Percentiles rank a stretch among this genome's conserved stretches.
Evolutionary conservation across 1,139 yeast species (phyloP).

Genomic region (Kodamaea alishanica): DNA sequence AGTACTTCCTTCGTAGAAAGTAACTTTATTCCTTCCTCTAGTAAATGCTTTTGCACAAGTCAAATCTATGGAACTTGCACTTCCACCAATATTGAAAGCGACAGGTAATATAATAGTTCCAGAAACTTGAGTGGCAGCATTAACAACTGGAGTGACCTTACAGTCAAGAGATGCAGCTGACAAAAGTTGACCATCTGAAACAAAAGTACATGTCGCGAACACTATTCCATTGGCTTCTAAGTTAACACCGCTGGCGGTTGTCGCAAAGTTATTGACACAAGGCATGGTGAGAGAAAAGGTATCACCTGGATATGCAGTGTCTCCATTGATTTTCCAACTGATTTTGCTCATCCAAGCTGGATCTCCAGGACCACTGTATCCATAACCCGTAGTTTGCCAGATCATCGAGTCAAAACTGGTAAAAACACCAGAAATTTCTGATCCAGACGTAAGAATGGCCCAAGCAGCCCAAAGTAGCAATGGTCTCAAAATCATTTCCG

Average conservation of each 20-base stretch:
- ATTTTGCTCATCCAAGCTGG: conserved; percentile 27
- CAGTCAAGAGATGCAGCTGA: conserved; percentile 24
- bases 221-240: conserved; percentile 16
- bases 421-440: conserved; percentile 18
- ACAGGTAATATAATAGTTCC: conserved; percentile 27
- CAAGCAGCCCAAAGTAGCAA: conserved; percentile 11
- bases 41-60: conserved; percentile 17
- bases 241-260: conserved; percentile 12
- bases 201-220: conserved; percentile 26
- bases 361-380: conserved; percentile 5
- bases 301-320: conserved; percentile 23
- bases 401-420: conserved; percentile 14
- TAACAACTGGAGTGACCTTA: conserved; percentile 16
- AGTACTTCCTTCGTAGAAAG: conserved; percentile 24
- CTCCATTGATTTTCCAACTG: conserved; percentile 23
- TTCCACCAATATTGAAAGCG: conserved; percentile 24
- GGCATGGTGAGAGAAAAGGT: conserved; percentile 29
- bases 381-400: conserved; percentile 9
- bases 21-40: conserved; percentile 22
- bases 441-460: conserved; percentile 4
- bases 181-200: conserved; percentile 22
- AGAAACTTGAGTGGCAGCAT: conserved; percentile 11
- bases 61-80: conserved; percentile 18
- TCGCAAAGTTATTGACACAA: conserved; percentile 28
- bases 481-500: background rate